phyloP scores from a whole-genome alignment of 2,329 filamentous ascomycete genomes.

The Epichloe elymi region DNA sequence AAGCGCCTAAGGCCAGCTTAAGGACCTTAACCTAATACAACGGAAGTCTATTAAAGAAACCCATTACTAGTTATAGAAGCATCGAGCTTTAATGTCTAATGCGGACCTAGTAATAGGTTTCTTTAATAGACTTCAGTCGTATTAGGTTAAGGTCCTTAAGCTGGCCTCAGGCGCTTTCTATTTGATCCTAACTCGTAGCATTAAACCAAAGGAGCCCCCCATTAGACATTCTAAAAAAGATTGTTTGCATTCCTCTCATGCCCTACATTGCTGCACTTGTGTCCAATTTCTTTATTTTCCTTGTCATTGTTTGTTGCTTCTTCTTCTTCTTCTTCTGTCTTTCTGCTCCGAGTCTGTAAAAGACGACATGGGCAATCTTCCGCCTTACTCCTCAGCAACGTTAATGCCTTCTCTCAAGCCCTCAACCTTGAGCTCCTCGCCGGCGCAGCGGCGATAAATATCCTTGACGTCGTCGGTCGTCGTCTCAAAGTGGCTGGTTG shows the following conservation, averaged over 20 bases:
- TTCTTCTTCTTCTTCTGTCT: not conserved
- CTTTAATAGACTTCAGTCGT: too few relatives aligned
- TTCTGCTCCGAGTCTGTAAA: not conserved
- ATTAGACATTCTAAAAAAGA: conserved; percentile 1
- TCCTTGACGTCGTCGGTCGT: conserved; percentile 82
- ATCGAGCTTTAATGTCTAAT: too few relatives aligned
- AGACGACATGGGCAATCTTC: not conserved
- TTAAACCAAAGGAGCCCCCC: too few relatives aligned
- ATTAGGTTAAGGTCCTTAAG: too few relatives aligned
- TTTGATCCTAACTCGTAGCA: too few relatives aligned
- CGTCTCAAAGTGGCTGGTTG: conserved; percentile 95
- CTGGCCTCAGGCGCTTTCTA: too few relatives aligned
- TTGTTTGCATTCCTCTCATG: not conserved
- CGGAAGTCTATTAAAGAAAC: too few relatives aligned
- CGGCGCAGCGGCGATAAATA: conserved; percentile 73
- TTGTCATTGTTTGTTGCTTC: not conserved
- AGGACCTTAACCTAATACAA: too few relatives aligned
- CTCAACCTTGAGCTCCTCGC: conserved; percentile 78
- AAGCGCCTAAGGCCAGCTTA: too few relatives aligned
- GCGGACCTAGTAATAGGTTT: too few relatives aligned
- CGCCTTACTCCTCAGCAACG: conserved; percentile 50
- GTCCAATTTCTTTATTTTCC: not conserved
- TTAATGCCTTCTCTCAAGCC: conserved; percentile 69
- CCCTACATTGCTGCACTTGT: not conserved
- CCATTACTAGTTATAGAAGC: too few relatives aligned